Base-by-base conservation (phyloP, 2,329 filamentous ascomycete species). In the Pseudonectria foliicola region DNA sequence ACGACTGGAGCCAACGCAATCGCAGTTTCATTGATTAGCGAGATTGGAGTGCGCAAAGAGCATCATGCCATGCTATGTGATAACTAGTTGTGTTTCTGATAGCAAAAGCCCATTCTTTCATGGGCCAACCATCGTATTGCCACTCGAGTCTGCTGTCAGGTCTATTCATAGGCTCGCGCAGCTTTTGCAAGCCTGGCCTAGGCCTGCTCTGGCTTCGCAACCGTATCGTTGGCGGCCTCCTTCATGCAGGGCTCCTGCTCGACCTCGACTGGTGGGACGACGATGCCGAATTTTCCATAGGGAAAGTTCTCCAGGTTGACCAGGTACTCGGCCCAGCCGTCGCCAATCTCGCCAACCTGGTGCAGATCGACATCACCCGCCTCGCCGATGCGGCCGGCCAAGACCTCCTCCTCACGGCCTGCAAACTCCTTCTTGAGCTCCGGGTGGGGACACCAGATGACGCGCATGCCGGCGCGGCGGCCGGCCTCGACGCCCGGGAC, bases 401-500 rank as follows among this genome's bases (percentile, higher is more conserved):
- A 65, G 3, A 98, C 86, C 56, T 88, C 77, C 10, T 72, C 73
- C 64, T 95, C 87, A 28, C 81, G 73, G 2, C 84, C 88, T 27
- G 69, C 66, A 50, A 85, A 94, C 57, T 90, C 85, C 34, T 76
- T 68, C 62, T 83, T 70, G 34, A 98, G 64, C 53, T 77, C 85
- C 1, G 79, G 76, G 62, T 96, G 88, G 15, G 92, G 92, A 49
- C 79, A 82, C 92, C 92, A 98, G 1, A 95, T 71, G 10, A 93
- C 88, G 46, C 90, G 79, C 90, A 96, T 96, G 0, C 90, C 90
- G 0, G 92, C 92, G 46, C 92, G 77, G 34, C 92, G 71, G 4
- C 88, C 92, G 3, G 87, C 79, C 63, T 98, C 92, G 3, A 95
- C 87, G 4, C 92, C 92, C 0, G 88, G 86, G 2, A 96, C 89